These are phyloP conservation scores for Lumnitzera littorea DNA, from an alignment of 345 rosid species.

Conservation along the genomic window DNA sequence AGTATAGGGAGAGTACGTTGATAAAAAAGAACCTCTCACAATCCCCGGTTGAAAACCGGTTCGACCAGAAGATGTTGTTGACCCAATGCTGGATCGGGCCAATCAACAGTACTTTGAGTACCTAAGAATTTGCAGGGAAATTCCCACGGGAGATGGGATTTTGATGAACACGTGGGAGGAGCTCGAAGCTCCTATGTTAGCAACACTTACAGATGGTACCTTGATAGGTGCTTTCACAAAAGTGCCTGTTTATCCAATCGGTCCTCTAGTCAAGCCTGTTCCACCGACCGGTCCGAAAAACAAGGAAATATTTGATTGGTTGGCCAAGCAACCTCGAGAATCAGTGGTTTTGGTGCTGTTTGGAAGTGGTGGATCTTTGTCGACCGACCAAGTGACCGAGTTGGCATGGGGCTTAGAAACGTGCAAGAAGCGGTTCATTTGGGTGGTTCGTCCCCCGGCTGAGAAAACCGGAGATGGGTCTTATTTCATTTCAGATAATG, in stretches of 20 bases:
- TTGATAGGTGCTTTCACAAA: constrained; percentile 12
- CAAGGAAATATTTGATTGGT: constrained; percentile 31
- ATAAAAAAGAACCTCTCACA: constrained; percentile 20
- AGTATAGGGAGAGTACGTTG: constrained; percentile 33
- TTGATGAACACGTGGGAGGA: constrained; percentile 62
- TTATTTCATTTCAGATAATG: constrained; percentile 10
- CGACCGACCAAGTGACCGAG: constrained; percentile 41
- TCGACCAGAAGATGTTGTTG: constrained; percentile 32
- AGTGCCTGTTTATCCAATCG: constrained; percentile 37
- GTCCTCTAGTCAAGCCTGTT: constrained; percentile 28
- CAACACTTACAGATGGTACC: constrained; percentile 24
- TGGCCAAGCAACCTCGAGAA: constrained; percentile 31
- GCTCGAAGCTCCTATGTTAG: constrained; percentile 27
- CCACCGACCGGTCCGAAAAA: not conserved
- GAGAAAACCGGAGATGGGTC: constrained; percentile 16
- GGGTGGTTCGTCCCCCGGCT: constrained; percentile 48
- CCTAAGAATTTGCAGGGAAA: constrained; percentile 11
- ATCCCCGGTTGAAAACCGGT: constrained; percentile 54
- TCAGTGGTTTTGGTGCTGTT: constrained; percentile 60
- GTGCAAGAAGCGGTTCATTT: constrained; percentile 49
- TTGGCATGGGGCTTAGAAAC: constrained; percentile 61
- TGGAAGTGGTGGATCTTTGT: constrained; percentile 64
- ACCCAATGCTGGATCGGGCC: constrained; percentile 26
- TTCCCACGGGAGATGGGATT: constrained; percentile 37
- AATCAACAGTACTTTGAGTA: constrained; percentile 15